phyloP scores from a whole-genome alignment of 164 flowering plant genomes.

The Annona squamosa region DNA sequence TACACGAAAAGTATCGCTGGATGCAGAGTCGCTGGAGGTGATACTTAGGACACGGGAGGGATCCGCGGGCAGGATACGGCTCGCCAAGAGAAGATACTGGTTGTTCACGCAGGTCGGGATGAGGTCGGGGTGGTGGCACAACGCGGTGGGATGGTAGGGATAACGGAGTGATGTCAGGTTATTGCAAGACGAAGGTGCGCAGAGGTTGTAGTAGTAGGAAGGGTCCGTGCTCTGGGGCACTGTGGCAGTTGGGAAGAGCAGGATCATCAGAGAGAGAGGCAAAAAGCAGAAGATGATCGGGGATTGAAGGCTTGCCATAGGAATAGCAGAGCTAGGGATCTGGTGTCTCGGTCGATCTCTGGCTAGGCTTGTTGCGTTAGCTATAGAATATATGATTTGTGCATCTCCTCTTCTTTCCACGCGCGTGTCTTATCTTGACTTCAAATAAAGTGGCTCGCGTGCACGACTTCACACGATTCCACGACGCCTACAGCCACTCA shows the following conservation, averaged over 20 bases:
- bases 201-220: constrained; percentile 6
- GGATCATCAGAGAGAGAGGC: background rate
- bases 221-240: constrained; percentile 2
- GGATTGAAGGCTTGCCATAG: background rate
- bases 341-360: too few species aligned
- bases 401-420: too few species aligned
- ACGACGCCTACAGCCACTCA: too few species aligned
- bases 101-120: constrained; percentile 4
- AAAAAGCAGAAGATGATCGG: background rate
- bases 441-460: too few species aligned
- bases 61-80: background rate
- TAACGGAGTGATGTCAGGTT: background rate
- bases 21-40: background rate
- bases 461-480: too few species aligned
- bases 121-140: background rate
- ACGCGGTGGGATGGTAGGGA: background rate
- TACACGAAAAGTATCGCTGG: background rate
- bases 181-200: background rate
- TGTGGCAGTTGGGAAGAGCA: background rate
- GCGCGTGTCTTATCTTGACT: too few species aligned
- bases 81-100: constrained; percentile 5
- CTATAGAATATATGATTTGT: too few species aligned
- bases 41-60: background rate
- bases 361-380: too few species aligned
- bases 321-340: background rate